Evolutionary conservation across 2,329 filamentous ascomycete genomes (phyloP).

Genomic region (Berkeleyomyces rouxiae): DNA sequence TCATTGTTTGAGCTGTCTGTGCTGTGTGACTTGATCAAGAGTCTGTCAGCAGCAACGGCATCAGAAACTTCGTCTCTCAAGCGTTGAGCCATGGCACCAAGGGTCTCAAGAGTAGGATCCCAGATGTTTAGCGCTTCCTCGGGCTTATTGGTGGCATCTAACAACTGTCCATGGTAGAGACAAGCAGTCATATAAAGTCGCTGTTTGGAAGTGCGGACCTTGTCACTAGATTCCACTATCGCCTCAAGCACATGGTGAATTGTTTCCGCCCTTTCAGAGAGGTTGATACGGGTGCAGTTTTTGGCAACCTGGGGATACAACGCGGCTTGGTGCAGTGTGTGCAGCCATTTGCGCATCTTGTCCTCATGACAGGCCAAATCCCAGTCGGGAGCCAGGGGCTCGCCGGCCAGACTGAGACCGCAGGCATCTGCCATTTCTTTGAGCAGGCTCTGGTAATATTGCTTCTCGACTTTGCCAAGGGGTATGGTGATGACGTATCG

Average conservation of each 20-base stretch:
- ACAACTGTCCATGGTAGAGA: background rate
- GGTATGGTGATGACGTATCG: constrained; percentile 78
- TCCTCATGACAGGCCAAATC: constrained; percentile 47
- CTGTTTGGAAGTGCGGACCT: constrained; percentile 8
- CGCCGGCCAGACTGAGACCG: constrained; percentile 46
- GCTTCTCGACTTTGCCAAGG: constrained; percentile 79
- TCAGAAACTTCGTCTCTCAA: background rate
- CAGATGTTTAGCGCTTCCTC: background rate
- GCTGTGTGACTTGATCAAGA: background rate
- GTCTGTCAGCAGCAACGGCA: background rate
- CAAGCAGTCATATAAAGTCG: constrained; percentile 16
- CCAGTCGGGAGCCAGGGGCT: constrained; percentile 46
- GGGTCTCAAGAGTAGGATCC: background rate
- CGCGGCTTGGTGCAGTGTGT: constrained; percentile 56
- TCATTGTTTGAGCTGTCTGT: background rate
- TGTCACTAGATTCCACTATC: background rate
- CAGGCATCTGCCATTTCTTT: constrained; percentile 56
- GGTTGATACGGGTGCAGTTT: constrained; percentile 24
- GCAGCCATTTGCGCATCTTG: constrained; percentile 64
- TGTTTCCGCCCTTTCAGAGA: background rate
- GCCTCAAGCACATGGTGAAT: background rate
- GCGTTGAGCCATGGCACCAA: background rate
- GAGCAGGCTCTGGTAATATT: constrained; percentile 67
- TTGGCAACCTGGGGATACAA: constrained; percentile 70
- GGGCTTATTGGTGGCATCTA: background rate